Conservation (phyloP, 2,329 filamentous ascomycete species). For the Diplodia intermedia region DNA sequence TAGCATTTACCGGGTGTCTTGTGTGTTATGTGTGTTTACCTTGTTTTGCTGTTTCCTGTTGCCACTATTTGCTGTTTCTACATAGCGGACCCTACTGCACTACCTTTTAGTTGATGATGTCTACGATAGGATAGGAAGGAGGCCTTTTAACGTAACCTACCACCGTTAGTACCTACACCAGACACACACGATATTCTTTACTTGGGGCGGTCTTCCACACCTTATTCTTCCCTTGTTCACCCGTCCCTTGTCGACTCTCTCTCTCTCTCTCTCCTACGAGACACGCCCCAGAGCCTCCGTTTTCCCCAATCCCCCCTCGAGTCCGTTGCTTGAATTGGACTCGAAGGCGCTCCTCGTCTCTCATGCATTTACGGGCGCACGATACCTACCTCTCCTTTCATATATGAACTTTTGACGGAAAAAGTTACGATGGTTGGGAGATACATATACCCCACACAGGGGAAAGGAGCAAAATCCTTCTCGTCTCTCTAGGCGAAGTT, state of each 20-base stretch:
- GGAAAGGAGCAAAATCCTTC: background rate
- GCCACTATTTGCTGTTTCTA: conserved; percentile 8
- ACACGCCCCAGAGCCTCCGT: background rate
- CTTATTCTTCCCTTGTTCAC: background rate
- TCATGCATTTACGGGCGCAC: conserved; percentile 18
- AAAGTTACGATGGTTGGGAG: no score
- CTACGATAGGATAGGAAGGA: conserved; percentile 31
- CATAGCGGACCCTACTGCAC: conserved; percentile 27
- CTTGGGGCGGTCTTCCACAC: background rate
- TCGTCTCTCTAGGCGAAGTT: background rate
- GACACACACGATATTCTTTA: conserved; percentile 21
- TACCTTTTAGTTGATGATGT: conserved; percentile 30
- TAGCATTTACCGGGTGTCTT: conserved; percentile 30
- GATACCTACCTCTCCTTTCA: conserved; percentile 1
- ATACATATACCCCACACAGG: no score
- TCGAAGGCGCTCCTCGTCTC: background rate
- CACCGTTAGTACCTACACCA: conserved; percentile 23
- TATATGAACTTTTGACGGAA: no score
- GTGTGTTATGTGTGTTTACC: conserved; percentile 12
- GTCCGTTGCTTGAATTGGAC: background rate
- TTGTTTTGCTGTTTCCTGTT: conserved; percentile 7
- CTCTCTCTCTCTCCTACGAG: background rate
- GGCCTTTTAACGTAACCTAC: conserved; percentile 28
- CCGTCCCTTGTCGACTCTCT: background rate
- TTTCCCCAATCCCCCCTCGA: background rate